phyloP scores from a whole-genome alignment of 192 early-diverging fungal species.

The Chytriomyces hyalinus region DNA sequence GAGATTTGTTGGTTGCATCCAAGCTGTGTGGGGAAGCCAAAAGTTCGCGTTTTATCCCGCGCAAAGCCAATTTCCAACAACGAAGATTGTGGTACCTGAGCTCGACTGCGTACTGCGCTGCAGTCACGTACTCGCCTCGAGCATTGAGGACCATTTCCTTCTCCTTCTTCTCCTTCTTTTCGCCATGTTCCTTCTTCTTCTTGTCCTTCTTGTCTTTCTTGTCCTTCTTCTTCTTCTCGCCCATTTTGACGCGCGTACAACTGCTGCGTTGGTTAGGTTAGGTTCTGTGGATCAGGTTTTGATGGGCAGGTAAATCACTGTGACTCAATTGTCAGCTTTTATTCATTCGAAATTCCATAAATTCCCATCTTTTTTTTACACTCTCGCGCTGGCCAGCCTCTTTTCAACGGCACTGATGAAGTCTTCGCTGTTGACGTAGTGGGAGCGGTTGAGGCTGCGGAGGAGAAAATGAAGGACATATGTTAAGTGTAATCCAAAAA shows the following conservation, averaged over 20 bases:
- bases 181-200: conserved; percentile 25
- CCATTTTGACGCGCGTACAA: not conserved
- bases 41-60: not conserved
- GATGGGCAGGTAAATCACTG: too few species aligned
- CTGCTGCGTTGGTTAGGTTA: too few species aligned
- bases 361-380: not conserved
- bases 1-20: conserved; percentile 53
- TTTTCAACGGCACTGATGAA: conserved; percentile 85
- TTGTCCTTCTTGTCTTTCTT: conserved; percentile 10
- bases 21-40: conserved; percentile 42
- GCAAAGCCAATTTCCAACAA: not conserved
- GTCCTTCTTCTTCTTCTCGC: conserved; percentile 32
- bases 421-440: conserved; percentile 87
- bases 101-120: conserved; percentile 54
- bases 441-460: conserved; percentile 66
- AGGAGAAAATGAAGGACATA: not conserved
- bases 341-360: too few species aligned
- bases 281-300: too few species aligned
- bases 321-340: too few species aligned
- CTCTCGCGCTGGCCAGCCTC: conserved; percentile 33
- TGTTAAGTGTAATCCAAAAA: conserved; percentile 1
- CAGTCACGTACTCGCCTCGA: conserved; percentile 54
- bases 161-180: conserved; percentile 46
- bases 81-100: conserved; percentile 48
- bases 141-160: conserved; percentile 56